Evolutionary conservation across 2,329 filamentous ascomycete genomes (phyloP), one percentile per base, ranked within the genome.

Genomic region (Chaetomium strumarium): DNA sequence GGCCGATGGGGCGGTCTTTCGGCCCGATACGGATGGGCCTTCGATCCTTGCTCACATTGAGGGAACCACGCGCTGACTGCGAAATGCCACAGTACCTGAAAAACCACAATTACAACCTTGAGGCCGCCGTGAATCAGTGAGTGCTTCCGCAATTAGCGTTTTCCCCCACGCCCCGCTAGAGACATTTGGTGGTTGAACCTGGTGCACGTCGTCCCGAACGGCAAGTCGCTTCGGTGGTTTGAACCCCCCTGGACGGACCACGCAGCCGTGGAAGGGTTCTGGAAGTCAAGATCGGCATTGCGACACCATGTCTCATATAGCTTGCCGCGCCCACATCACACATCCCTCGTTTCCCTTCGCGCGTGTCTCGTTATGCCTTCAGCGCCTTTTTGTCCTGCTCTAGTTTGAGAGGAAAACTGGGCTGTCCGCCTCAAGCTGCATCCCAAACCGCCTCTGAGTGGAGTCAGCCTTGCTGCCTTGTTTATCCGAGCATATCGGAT

Each of bases 61-160:
- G 4, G 24, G 24, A 44, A 59, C 50, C n/a, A 45, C 49, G 40
- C 41, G 52, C 55, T 59, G 52, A 57, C 58, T 19, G 48, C 50
- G 39, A 29, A 51, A 58, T 56, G 54, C 48, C 31, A 58, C 60
- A 79, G 76, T 78, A 68, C 57, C 68, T 78, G 19, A 80, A 74
- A 59, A 70, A 68, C 43, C 63, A 72, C 6, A 69, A 70, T 42
- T 81, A 75, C 63, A 77, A 74, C 62, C 63, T 81, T 7, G 74
- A 80, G 52, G 70, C 77, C 53, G 79, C 79, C 37, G 68, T 80
- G 45, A 77, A 82, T 69, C 67, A 73, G 79, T 82, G 72, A 79
- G 79, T 34, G 33, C 33, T 80, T 12, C 11, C 10, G 29, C 31
- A 8, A 3, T 49, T 37, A 43, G n/a, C 38, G n/a, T n/a, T 24